These are phyloP conservation scores for Raffaelea arxii DNA, from an alignment of 2,329 filamentous ascomycete genomes.

Conservation along the genomic window DNA sequence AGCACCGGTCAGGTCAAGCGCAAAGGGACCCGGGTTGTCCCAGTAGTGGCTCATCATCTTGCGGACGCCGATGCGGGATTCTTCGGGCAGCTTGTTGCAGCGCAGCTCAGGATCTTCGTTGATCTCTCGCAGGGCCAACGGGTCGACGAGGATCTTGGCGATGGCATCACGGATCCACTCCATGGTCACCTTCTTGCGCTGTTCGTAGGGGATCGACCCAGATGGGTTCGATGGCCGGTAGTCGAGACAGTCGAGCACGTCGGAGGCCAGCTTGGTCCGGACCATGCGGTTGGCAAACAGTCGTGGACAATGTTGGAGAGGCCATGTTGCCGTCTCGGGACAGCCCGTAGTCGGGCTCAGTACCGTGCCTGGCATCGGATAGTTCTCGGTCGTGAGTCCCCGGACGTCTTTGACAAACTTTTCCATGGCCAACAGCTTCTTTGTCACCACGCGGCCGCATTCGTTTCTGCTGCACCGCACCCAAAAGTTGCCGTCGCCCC, in stretches of 20 bases:
- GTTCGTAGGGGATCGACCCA: conserved; percentile 2
- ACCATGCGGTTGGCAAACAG: conserved; percentile 52
- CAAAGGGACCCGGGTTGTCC: conserved; percentile 55
- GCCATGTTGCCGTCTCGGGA: conserved; percentile 25
- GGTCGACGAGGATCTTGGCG: conserved; percentile 31
- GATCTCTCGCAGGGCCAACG: conserved; percentile 20
- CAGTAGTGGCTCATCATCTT: conserved; percentile 65
- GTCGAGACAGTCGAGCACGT: too few relatives aligned
- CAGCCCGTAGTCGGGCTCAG: conserved; percentile 43
- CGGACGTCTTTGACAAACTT: conserved; percentile 52
- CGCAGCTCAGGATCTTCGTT: not conserved
- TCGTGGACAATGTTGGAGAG: conserved; percentile 17
- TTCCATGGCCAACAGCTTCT: conserved; percentile 46
- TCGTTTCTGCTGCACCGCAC: conserved; percentile 35
- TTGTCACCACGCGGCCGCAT: conserved; percentile 42
- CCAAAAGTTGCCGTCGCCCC: conserved; percentile 47
- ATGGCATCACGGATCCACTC: conserved; percentile 39
- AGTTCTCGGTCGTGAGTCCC: conserved; percentile 31
- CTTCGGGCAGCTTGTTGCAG: conserved; percentile 4
- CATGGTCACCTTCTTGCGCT: conserved; percentile 28
- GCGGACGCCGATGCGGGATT: conserved; percentile 37
- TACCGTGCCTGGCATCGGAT: conserved; percentile 60
- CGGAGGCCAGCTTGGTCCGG: conserved; percentile 28
- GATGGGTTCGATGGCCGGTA: conserved; percentile 26
- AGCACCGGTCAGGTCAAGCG: conserved; percentile 54